phyloP scores from a whole-genome alignment of 2,329 filamentous ascomycete genomes.

The Exophiala phaeomuriformis region DNA sequence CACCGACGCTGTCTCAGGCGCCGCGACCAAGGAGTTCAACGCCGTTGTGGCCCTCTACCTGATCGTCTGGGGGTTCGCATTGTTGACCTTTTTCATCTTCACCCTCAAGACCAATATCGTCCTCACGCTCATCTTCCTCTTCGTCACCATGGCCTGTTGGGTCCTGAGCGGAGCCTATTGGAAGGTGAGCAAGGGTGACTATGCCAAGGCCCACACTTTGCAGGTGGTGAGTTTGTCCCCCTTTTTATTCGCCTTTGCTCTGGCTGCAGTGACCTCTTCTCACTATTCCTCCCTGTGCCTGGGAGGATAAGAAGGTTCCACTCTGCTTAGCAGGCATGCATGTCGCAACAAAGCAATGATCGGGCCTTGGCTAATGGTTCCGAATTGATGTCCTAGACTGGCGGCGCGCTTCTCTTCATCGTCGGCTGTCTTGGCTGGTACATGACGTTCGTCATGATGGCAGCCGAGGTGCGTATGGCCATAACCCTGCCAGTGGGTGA shows the following conservation, averaged over 20 bases:
- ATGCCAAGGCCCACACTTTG: slow-evolving; percentile 13
- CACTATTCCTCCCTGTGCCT: too few species aligned
- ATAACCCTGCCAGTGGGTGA: slow-evolving; percentile 24
- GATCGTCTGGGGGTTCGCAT: slow-evolving; percentile 25
- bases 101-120: slow-evolving; percentile 25
- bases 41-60: slow-evolving; percentile 25
- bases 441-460: slow-evolving; percentile 27
- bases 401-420: slow-evolving; percentile 24
- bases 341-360: too few species aligned
- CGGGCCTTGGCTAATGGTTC: not conserved
- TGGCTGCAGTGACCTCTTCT: not conserved
- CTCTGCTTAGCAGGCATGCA: not conserved
- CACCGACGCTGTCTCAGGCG: slow-evolving; percentile 16
- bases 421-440: slow-evolving; percentile 24
- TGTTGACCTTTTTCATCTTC: slow-evolving; percentile 26
- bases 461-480: slow-evolving; percentile 24
- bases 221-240: slow-evolving; percentile 20
- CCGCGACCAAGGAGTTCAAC: slow-evolving; percentile 20
- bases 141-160: slow-evolving; percentile 22
- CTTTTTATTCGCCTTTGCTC: not conserved
- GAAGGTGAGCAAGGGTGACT: slow-evolving; percentile 24
- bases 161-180: slow-evolving; percentile 25
- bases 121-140: slow-evolving; percentile 23
- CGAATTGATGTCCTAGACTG: slow-evolving; percentile 9
- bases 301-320: too few species aligned